phyloP scores from a whole-genome alignment of 768 basidiomycete species.

The Cyclocybe cylindracea region DNA sequence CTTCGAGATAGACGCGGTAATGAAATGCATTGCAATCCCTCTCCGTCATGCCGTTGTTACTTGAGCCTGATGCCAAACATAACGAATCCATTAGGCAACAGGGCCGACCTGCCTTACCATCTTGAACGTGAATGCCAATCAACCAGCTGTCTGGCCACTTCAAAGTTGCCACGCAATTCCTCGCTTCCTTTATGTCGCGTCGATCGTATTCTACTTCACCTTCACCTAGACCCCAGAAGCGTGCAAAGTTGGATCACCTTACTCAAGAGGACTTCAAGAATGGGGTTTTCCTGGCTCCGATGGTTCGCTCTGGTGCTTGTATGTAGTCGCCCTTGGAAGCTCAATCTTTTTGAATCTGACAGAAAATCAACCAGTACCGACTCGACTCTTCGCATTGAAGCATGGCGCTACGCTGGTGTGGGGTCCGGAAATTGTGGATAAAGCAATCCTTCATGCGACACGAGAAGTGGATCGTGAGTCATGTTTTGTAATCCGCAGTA shows the following conservation, averaged over 20 bases:
- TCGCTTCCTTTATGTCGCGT: slow-evolving; percentile 43
- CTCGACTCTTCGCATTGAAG: slow-evolving; percentile 82
- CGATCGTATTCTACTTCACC: slow-evolving; percentile 53
- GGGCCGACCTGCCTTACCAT: neutral
- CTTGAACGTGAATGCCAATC: neutral
- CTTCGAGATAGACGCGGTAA: no score
- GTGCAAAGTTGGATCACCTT: slow-evolving; percentile 56
- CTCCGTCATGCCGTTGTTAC: neutral
- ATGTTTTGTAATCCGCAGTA: neutral
- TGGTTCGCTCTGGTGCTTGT: slow-evolving; percentile 95
- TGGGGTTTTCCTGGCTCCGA: slow-evolving; percentile 95
- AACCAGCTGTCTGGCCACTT: no score
- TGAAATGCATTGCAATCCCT: slow-evolving; percentile 1
- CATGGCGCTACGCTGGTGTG: slow-evolving; percentile 94
- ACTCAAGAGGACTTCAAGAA: slow-evolving; percentile 78
- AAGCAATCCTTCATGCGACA: slow-evolving; percentile 85
- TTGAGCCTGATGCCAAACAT: slow-evolving; percentile 12
- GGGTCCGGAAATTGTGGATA: slow-evolving; percentile 97
- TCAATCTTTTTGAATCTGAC: neutral
- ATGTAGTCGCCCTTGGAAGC: slow-evolving; percentile 28
- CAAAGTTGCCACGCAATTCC: neutral
- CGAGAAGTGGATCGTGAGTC: slow-evolving; percentile 84
- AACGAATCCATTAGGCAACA: neutral
- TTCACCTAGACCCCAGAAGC: slow-evolving; percentile 51
- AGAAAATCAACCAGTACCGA: slow-evolving; percentile 62